phyloP scores from a whole-genome alignment of 2,329 filamentous ascomycete species.

The Lasiodiplodia hormozganensis region DNA sequence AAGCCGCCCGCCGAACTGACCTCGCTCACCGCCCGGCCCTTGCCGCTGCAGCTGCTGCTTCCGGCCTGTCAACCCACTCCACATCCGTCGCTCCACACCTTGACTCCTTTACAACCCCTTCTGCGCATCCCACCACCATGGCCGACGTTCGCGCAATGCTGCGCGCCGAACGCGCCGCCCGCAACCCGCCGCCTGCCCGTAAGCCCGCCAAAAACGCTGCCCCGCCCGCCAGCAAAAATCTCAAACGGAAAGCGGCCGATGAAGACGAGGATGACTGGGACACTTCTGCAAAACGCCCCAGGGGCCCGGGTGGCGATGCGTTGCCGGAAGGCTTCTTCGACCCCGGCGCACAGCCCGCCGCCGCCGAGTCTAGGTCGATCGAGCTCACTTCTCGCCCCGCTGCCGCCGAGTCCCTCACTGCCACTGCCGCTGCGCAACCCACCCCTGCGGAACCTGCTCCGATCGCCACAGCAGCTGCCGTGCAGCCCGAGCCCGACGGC shows the following conservation, averaged over 20 bases:
- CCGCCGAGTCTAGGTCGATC: conserved; percentile 18
- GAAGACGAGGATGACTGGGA: conserved; percentile 41
- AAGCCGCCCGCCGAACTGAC: conserved; percentile 1
- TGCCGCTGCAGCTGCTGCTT: background rate
- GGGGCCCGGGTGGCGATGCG: conserved; percentile 30
- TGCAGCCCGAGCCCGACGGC: conserved; percentile 34
- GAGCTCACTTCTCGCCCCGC: conserved; percentile 25
- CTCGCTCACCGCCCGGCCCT: conserved; percentile 1
- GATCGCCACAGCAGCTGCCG: conserved; percentile 22
- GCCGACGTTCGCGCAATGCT: conserved; percentile 48
- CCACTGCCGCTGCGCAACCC: conserved; percentile 21
- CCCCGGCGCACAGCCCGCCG: conserved; percentile 31
- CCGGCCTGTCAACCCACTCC: conserved; percentile 7
- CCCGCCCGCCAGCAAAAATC: conserved; percentile 39
- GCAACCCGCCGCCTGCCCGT: conserved; percentile 35
- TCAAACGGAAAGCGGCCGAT: conserved; percentile 45
- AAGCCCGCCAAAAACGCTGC: conserved; percentile 40
- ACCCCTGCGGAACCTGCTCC: conserved; percentile 19
- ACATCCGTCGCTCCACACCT: background rate
- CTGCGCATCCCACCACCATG: conserved; percentile 35
- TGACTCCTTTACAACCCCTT: background rate
- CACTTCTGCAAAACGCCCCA: conserved; percentile 41
- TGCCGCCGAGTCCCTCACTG: conserved; percentile 1
- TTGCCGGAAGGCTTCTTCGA: conserved; percentile 48
- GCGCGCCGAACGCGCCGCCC: conserved; percentile 47